Base-by-base conservation (phyloP, 352 stramenopile species). In the Phytophthora sp. region DNA sequence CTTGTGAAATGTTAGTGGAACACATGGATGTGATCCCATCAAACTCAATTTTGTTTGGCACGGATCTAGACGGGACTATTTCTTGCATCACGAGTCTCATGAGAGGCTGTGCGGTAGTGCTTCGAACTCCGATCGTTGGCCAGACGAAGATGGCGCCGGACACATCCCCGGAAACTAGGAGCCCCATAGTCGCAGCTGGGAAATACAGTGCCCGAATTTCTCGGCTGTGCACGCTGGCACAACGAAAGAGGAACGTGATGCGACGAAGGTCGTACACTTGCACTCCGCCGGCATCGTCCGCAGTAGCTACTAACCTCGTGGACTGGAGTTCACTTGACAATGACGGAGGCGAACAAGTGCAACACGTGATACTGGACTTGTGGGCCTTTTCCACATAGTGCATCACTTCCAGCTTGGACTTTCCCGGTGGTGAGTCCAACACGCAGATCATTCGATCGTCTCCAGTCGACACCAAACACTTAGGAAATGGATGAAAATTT, bases 381-480 rank as follows among this genome's bases (percentile, higher is more conserved):
- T 92, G 81, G 3, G 81, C 81, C 36, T 84, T 89, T 54, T 87
- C 81, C 23, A 90, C 77, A 1, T 63, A 77, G n/a, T 85, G 83
- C 20, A 92, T 54, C 20, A 89, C 49, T 62, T 90, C 83, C 18
- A 92, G 49, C 27, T 81, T 68, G 2, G 73, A 74, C 45, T 84
- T 78, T 0, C 81, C 80, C 15, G 69, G 60, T 26, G 67, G 75
- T 2, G 74, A 85, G 31, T 77, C 61, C 26, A 82, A 76, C 8
- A 92, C 61, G n/a, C 79, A 84, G 12, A 92, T 60, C 18, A 71
- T 74, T 18, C 80, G 79, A 59, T 90, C 79, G 15, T 79, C 79
- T 4, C 81, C 83, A 26, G 80, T 89, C 7, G 81, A 86, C 15
- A 92, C 74, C 21, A 92, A 63, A 46, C 81, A 92, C 83, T 92